phyloP scores from a whole-genome alignment of 148 eudicot species.

The Amaranthus palmeri region DNA sequence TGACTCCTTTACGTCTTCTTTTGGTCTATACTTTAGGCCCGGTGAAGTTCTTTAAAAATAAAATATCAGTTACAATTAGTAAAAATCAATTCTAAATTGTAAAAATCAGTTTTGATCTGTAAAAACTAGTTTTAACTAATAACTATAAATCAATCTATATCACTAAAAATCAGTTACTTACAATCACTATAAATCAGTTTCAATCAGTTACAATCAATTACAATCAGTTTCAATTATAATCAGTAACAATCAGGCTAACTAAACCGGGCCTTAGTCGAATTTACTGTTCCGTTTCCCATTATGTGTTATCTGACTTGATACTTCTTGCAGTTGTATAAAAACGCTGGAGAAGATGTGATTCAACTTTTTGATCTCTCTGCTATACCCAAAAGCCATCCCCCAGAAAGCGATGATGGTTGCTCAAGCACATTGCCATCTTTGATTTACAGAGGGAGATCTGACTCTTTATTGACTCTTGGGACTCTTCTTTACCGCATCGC shows the following conservation, averaged over 20 bases:
- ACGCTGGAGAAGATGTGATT: conserved; percentile 92
- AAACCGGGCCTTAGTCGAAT: neutral
- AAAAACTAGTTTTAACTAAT: too few relatives aligned
- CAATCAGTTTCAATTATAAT: too few relatives aligned
- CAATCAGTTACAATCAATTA: too few relatives aligned
- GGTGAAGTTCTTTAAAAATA: too few relatives aligned
- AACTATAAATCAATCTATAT: too few relatives aligned
- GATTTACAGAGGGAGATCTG: conserved; percentile 65
- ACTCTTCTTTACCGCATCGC: conserved; percentile 80
- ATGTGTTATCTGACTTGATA: conserved; percentile 3
- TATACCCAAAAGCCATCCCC: conserved; percentile 55
- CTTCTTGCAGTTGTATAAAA: conserved; percentile 68
- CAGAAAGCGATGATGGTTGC: conserved; percentile 52
- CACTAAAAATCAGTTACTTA: too few relatives aligned
- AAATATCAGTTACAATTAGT: too few relatives aligned
- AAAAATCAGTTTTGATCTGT: too few relatives aligned
- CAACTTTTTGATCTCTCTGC: conserved; percentile 90
- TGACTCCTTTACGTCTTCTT: neutral
- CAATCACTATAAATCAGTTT: too few relatives aligned
- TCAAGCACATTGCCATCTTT: conserved; percentile 62
- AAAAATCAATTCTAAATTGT: too few relatives aligned
- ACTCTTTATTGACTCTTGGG: conserved; percentile 79
- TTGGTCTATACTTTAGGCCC: neutral
- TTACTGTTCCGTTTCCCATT: neutral
- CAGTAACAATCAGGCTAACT: too few relatives aligned